phyloP scores from a whole-genome alignment of 1,139 yeast species.

The Yamadazyma atlantica region DNA sequence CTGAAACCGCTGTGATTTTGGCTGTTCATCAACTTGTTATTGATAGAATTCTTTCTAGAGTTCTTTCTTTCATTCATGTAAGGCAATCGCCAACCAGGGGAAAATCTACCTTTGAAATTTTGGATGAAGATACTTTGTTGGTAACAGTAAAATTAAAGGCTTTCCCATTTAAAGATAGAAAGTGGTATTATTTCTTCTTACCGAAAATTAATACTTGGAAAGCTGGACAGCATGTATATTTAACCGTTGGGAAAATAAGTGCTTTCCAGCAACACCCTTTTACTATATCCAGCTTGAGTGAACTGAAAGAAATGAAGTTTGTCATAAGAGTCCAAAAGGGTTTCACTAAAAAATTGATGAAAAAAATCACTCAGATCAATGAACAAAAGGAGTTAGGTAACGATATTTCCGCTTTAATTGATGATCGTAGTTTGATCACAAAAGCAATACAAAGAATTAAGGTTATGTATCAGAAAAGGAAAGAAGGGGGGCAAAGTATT shows the following conservation, averaged over 20 bases:
- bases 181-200: conserved; percentile 32
- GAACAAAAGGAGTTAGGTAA: conserved; percentile 15
- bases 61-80: conserved; percentile 32
- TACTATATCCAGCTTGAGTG: conserved; percentile 41
- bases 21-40: conserved; percentile 46
- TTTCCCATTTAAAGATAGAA: conserved; percentile 17
- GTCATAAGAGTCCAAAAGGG: conserved; percentile 43
- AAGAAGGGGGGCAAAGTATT: background rate
- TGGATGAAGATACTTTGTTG: conserved; percentile 43
- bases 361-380: conserved; percentile 20
- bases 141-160: conserved; percentile 35
- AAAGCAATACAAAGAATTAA: background rate
- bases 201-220: conserved; percentile 46
- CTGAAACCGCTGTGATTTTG: conserved; percentile 35
- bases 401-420: background rate
- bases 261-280: conserved; percentile 48
- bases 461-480: background rate
- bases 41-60: conserved; percentile 39
- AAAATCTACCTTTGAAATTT: conserved; percentile 34
- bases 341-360: conserved; percentile 39
- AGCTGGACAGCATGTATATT: conserved; percentile 47
- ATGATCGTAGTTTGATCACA: background rate
- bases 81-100: conserved; percentile 41
- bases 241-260: conserved; percentile 39
- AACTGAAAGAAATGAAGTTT: conserved; percentile 37